These are phyloP conservation scores for Colletotrichum sp. DNA, from an alignment of 2,329 filamentous ascomycete genomes.

Conservation along the genomic window DNA sequence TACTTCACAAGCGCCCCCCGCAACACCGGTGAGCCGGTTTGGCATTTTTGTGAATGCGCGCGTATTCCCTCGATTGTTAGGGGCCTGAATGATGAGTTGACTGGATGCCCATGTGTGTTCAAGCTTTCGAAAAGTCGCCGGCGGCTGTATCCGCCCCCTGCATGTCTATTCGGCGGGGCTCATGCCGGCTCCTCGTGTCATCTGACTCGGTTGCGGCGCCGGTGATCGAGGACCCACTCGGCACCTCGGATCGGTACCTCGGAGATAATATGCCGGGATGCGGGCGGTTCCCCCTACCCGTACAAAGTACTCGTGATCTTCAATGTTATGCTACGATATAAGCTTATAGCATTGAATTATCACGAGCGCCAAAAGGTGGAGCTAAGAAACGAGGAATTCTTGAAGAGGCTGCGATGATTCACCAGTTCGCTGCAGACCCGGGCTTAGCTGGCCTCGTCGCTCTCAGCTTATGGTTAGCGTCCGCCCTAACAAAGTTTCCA, in stretches of 20 bases:
- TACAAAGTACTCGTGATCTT: not conserved
- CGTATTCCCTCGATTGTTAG: not conserved
- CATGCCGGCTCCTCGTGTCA: not conserved
- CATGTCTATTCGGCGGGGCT: not conserved
- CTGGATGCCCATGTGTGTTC: not conserved
- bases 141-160: not conserved
- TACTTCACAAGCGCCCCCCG: not conserved
- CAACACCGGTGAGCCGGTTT: not conserved
- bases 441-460: not conserved
- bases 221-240: not conserved
- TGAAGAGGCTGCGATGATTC: not conserved
- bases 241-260: not conserved
- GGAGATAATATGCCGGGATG: not conserved
- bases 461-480: not conserved
- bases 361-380: not conserved
- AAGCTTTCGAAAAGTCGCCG: not conserved
- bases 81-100: not conserved
- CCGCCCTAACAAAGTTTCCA: not conserved
- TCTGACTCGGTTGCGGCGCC: not conserved
- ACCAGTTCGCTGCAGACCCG: not conserved
- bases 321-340: not conserved
- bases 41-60: not conserved
- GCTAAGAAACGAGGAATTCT: not conserved
- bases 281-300: not conserved
- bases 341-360: not conserved